Conservation (phyloP, 2,329 filamentous ascomycete species). For the Fusarium subtropicale region DNA sequence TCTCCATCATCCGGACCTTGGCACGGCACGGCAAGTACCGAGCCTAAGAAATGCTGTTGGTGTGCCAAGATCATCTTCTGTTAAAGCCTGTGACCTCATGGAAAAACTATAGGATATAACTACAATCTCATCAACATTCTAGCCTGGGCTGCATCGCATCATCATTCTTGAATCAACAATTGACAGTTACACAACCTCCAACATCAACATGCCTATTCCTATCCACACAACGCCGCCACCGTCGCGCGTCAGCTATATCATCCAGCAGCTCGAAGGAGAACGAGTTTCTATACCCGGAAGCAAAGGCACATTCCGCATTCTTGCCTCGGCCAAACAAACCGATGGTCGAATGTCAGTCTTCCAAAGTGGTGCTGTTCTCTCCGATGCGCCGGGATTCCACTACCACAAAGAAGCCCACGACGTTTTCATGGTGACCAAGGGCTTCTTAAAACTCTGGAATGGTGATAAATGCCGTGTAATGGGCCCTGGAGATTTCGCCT, state of each 20-base stretch:
- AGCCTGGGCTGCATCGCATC: too few relatives aligned
- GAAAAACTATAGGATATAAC: too few relatives aligned
- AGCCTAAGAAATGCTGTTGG: too few relatives aligned
- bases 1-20: too few relatives aligned
- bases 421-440: slow-evolving; percentile 67
- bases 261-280: slow-evolving; percentile 63
- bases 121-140: too few relatives aligned
- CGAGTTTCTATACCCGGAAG: slow-evolving; percentile 64
- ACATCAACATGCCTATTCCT: slow-evolving; percentile 40
- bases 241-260: slow-evolving; percentile 56
- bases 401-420: slow-evolving; percentile 68
- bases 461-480: slow-evolving; percentile 66
- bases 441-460: slow-evolving; percentile 67
- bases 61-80: too few relatives aligned
- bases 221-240: slow-evolving; percentile 52
- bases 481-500: slow-evolving; percentile 67
- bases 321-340: slow-evolving; percentile 64
- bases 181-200: too few relatives aligned
- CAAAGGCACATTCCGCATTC: slow-evolving; percentile 62
- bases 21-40: too few relatives aligned
- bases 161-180: too few relatives aligned
- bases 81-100: too few relatives aligned
- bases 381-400: slow-evolving; percentile 64
- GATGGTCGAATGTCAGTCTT: slow-evolving; percentile 64
- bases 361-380: slow-evolving; percentile 59